phyloP scores from a whole-genome alignment of 257 asterid genomes.

The Fraxinus pennsylvanica region DNA sequence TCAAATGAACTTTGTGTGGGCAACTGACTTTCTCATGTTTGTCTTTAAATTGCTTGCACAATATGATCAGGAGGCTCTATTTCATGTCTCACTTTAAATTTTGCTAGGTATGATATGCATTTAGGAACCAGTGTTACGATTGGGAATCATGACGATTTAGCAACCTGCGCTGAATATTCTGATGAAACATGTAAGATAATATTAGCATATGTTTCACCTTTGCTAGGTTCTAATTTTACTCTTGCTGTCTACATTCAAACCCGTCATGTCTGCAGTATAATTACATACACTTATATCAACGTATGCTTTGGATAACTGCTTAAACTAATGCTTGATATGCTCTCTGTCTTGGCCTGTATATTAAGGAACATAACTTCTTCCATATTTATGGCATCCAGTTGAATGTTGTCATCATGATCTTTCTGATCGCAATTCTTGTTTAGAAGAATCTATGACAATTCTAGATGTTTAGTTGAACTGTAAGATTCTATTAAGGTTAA shows the following conservation, averaged over 20 bases:
- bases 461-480: background rate
- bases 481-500: background rate
- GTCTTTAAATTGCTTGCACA: constrained; percentile 20
- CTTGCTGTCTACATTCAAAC: constrained; percentile 7
- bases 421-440: constrained; percentile 7
- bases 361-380: constrained; percentile 5
- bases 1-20: background rate
- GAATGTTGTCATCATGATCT: constrained; percentile 3
- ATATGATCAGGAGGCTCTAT: constrained; percentile 12
- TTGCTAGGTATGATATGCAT: constrained; percentile 71
- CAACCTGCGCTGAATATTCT: constrained; percentile 78
- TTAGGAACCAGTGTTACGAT: constrained; percentile 48
- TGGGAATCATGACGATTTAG: constrained; percentile 72
- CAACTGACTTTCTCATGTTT: constrained; percentile 7
- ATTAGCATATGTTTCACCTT: constrained; percentile 13
- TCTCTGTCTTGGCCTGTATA: background rate
- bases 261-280: constrained; percentile 1
- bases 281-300: background rate
- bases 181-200: constrained; percentile 64
- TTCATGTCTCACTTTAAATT: constrained; percentile 27
- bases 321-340: background rate
- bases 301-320: constrained; percentile 5
- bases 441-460: background rate
- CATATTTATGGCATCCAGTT: background rate
- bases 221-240: background rate